Evolutionary conservation across 129 eudicot species (phyloP), one percentile per base, ranked within the genome.

Genomic region (Flaveria ramosissima): DNA sequence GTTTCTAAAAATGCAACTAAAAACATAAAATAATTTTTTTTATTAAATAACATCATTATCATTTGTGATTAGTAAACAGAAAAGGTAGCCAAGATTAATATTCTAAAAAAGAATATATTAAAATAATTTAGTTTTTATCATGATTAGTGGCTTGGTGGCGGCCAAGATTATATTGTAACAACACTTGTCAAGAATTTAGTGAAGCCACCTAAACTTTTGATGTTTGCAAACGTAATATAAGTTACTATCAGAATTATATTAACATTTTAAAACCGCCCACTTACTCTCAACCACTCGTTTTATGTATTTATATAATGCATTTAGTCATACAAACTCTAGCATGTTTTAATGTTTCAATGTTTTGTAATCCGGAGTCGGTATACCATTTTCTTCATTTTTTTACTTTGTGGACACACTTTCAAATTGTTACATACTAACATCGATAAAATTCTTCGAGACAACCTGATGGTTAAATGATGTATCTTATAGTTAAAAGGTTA

Each of bases 251-350:
- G 45, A 55, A 55, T 52, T 74, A 80, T 24, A 73, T 11, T 65
- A 73, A 66, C 41, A 8, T 3, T 39, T 66, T 41, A 66, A 45
- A 67, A 74, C 84, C 84, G 84, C 71, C 84, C 80, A 80, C 80
- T 56, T 46, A n/a, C 43, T 67, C 71, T 68, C 80, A 71, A 74
- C 84, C 84, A 80, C 84, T 63, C 46, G 21, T 15, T 2, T 36
- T 36, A 36, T 36, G 41, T 36, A 36, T 36, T 36, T 4, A 36
- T 4, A 36, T 36, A 36, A 36, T 36, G 41, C 41, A 4, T 36
- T 36, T 36, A 5, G 41, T 36, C 41, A 36, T 5, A 36, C 41
- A 36, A 6, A 36, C 41, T 36, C 41, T 36, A 36, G 41, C 41
- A 36, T 36, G 41, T 36, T 36, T 36, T 36, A 12, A 45, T 45